Percentiles rank a stretch among this genome's conserved stretches.
Evolutionary conservation across 495 filamentous ascomycete genomes (phyloP).

Genomic region (Lasiosphaeris hirsuta): DNA sequence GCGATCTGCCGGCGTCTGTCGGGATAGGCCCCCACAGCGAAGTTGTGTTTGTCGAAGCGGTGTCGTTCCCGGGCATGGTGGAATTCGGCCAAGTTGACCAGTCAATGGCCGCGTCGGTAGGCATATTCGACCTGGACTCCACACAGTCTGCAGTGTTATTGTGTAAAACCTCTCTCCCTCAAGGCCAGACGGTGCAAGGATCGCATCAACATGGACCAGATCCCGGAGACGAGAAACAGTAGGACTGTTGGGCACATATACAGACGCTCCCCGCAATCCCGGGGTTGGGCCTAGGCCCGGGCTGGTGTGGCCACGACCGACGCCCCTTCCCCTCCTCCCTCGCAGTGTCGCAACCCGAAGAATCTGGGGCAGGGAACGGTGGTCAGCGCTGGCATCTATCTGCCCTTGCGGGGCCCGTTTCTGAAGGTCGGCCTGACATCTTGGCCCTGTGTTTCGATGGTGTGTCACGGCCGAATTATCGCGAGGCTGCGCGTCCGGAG

Average conservation of each 20-base stretch:
- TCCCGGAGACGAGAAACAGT: neutral
- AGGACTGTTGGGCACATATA: constrained; percentile 4
- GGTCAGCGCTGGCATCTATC: neutral
- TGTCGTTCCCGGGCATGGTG: constrained; percentile 11
- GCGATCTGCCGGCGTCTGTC: constrained; percentile 17
- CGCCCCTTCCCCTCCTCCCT: neutral
- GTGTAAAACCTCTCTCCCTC: neutral
- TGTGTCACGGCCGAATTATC: neutral
- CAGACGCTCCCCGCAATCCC: neutral
- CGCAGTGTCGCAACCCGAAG: constrained; percentile 13
- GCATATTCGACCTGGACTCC: neutral
- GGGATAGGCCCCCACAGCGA: constrained; percentile 15
- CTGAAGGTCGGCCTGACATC: neutral
- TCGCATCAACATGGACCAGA: neutral
- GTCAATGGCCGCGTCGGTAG: neutral
- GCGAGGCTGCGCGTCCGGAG: constrained; percentile 3
- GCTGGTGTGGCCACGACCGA: neutral
- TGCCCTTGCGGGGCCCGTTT: neutral
- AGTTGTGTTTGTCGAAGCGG: neutral
- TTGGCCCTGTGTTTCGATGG: constrained; percentile 2
- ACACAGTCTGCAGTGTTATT: neutral
- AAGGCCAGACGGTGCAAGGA: neutral
- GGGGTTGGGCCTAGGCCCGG: neutral
- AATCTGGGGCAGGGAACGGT: constrained; percentile 9
- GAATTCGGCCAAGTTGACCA: neutral